phyloP scores from a whole-genome alignment of 495 filamentous ascomycete genomes.

The Copromyces sp. region DNA sequence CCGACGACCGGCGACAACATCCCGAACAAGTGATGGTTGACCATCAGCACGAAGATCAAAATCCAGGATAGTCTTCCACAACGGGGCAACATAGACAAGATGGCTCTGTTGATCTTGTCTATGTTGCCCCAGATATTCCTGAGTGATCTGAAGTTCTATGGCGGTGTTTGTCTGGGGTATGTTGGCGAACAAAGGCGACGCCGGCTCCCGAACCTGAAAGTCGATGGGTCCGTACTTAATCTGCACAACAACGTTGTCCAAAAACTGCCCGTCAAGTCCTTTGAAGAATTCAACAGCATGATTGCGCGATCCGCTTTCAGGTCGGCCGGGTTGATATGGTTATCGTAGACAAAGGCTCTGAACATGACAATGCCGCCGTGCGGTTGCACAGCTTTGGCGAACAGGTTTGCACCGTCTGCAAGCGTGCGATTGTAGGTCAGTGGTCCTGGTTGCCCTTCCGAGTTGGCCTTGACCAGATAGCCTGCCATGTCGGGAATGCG shows the following conservation, averaged over 20 bases:
- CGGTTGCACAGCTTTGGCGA: conserved; percentile 49
- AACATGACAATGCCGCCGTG: conserved; percentile 63
- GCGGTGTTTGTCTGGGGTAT: conserved; percentile 46
- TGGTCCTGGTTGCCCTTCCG: conserved; percentile 65
- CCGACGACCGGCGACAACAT: conserved; percentile 49
- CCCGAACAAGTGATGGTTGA: conserved; percentile 39
- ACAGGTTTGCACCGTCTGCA: conserved; percentile 59
- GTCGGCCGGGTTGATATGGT: conserved; percentile 36
- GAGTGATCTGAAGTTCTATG: conserved; percentile 56
- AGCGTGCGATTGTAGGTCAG: conserved; percentile 60
- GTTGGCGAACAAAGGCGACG: conserved; percentile 60
- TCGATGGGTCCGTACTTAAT: conserved; percentile 70
- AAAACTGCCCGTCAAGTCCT: conserved; percentile 52
- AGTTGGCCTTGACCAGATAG: conserved; percentile 63
- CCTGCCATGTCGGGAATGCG: conserved; percentile 57
- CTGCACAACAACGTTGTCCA: conserved; percentile 60
- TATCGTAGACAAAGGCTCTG: conserved; percentile 65
- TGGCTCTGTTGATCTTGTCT: conserved; percentile 62
- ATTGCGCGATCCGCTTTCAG: conserved; percentile 60
- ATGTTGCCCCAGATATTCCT: conserved; percentile 68
- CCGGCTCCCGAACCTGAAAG: conserved; percentile 64
- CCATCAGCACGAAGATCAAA: conserved; percentile 54
- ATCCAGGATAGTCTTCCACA: conserved; percentile 58
- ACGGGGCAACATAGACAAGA: conserved; percentile 53
- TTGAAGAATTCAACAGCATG: conserved; percentile 60